Percentiles rank a stretch among this genome's conserved stretches.
phyloP scores from a whole-genome alignment of 768 basidiomycete genomes.

The Butyriboletus loyo region DNA sequence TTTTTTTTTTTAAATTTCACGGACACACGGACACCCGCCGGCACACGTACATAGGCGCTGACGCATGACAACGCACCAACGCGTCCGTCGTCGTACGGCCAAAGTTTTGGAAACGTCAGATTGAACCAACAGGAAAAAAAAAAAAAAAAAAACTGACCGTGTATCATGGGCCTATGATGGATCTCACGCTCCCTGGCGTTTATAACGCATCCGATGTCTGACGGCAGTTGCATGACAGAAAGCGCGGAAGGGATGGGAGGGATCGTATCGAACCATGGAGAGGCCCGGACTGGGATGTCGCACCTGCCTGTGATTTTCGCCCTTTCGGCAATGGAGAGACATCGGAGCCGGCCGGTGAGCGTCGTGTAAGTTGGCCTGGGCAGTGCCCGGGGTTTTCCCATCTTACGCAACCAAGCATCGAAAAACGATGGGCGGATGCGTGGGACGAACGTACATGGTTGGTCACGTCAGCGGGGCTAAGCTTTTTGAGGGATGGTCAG shows the following conservation, averaged over 20 bases:
- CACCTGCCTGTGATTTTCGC: too few relatives aligned
- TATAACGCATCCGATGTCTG: slow-evolving; percentile 4
- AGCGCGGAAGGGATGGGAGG: too few relatives aligned
- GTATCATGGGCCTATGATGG: neutral
- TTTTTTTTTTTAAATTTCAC: too few relatives aligned
- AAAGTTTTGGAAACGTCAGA: neutral
- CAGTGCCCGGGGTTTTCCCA: slow-evolving; percentile 6
- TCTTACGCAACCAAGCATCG: slow-evolving; percentile 6
- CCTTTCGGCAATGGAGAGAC: too few relatives aligned
- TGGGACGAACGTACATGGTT: neutral
- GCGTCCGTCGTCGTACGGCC: neutral
- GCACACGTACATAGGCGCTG: too few relatives aligned
- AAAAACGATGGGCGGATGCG: neutral
- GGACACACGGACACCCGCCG: too few relatives aligned
- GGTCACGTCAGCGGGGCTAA: neutral
- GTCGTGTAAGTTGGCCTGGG: neutral
- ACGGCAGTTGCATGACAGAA: too few relatives aligned
- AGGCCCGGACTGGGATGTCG: too few relatives aligned
- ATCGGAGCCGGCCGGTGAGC: neutral
- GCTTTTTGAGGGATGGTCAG: neutral
- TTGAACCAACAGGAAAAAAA: neutral
- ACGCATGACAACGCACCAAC: slow-evolving; percentile 8
- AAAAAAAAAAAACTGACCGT: neutral
- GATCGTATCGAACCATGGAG: too few relatives aligned
- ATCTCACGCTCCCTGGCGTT: neutral